phyloP scores from a whole-genome alignment of 768 basidiomycete species.

The Lactarius pseudohatsudake region DNA sequence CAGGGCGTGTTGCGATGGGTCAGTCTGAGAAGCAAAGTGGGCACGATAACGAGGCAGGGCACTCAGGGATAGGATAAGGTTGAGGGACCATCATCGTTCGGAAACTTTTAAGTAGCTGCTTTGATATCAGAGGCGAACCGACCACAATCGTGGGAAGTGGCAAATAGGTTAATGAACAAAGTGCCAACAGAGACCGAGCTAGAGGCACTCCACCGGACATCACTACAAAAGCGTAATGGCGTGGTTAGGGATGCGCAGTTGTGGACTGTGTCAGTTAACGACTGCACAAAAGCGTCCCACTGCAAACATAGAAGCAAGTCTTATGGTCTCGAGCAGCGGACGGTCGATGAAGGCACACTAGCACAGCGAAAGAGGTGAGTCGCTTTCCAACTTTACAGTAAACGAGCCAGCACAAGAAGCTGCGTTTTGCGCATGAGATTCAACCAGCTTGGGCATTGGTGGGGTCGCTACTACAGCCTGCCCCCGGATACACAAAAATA shows the following conservation, averaged over 20 bases:
- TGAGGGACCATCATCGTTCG: neutral
- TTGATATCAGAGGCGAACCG: neutral
- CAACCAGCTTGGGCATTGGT: neutral
- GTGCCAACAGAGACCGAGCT: neutral
- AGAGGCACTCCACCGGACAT: neutral
- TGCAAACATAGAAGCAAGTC: neutral
- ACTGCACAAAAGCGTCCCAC: neutral
- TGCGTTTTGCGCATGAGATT: neutral
- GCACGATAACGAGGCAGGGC: neutral
- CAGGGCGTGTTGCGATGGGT: neutral
- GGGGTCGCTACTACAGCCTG: constrained; percentile 3
- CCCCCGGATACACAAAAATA: neutral
- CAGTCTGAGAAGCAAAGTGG: neutral
- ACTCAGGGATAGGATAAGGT: neutral
- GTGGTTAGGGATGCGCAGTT: neutral
- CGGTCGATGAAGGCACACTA: neutral
- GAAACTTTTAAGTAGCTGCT: constrained; percentile 11
- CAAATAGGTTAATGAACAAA: constrained; percentile 1
- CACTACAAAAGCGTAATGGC: neutral
- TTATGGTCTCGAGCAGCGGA: neutral
- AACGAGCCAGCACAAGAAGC: neutral
- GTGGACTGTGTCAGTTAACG: constrained; percentile 14
- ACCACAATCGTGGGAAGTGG: neutral
- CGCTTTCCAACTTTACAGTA: neutral
- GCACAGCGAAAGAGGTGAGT: neutral